These are phyloP conservation scores for Vitis hybrid DNA, from an alignment of 177 flowering plant species.

Conservation along the genomic window DNA sequence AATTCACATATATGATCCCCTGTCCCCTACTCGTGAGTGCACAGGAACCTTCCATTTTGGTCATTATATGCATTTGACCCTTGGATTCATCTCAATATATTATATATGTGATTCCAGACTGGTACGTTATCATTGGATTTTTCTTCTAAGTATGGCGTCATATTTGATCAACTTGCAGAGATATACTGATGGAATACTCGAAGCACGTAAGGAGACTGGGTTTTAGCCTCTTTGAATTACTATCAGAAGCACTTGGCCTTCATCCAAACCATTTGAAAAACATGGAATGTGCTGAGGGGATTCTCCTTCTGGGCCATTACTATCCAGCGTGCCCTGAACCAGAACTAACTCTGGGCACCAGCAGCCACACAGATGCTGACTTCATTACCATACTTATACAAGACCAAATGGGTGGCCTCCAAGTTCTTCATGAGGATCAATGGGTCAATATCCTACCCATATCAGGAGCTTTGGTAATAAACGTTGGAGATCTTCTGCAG, in stretches of 20 bases:
- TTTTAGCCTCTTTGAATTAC: conserved; percentile 19
- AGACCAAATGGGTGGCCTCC: conserved; percentile 52
- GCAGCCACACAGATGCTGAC: conserved; percentile 32
- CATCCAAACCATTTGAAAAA: conserved; percentile 20
- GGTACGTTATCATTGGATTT: too few species aligned
- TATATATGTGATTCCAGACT: too few species aligned
- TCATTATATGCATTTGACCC: too few species aligned
- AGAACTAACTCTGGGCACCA: conserved; percentile 37
- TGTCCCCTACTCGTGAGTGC: too few species aligned
- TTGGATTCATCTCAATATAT: too few species aligned
- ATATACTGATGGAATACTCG: conserved; percentile 20
- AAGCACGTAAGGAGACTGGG: conserved; percentile 21
- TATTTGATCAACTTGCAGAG: conserved; percentile 20
- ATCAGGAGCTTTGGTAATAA: conserved; percentile 41
- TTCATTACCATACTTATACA: conserved; percentile 45
- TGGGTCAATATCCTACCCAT: conserved; percentile 42
- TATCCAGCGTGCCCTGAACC: conserved; percentile 55
- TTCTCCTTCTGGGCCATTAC: conserved; percentile 23
- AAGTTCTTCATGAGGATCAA: conserved; percentile 32
- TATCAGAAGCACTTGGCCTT: conserved; percentile 51
- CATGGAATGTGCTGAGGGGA: conserved; percentile 27
- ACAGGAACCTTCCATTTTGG: too few species aligned
- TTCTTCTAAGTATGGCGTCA: background rate
- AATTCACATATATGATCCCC: too few species aligned
- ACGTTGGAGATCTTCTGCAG: conserved; percentile 50